phyloP scores from a whole-genome alignment of 2,329 filamentous ascomycete genomes.

The Ploettnerulaceae sp. region DNA sequence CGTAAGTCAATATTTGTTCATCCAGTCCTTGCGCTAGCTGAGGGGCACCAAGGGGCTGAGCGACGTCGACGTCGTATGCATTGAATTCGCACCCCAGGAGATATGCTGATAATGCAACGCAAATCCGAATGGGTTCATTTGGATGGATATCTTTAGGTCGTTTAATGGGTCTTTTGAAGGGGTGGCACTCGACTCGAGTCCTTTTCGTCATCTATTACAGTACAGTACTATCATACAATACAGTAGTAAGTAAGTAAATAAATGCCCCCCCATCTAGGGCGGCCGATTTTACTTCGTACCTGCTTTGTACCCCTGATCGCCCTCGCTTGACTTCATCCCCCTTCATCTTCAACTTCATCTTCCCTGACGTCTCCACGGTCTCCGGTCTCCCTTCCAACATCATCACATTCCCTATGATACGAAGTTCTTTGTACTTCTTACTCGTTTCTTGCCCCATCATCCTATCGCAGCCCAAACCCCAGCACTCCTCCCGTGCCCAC shows the following conservation, averaged over 20 bases:
- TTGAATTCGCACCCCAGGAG: too few species aligned
- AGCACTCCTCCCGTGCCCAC: constrained; percentile 7
- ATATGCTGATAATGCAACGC: too few species aligned
- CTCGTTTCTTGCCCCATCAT: constrained; percentile 1
- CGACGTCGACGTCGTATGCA: too few species aligned
- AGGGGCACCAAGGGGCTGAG: too few species aligned
- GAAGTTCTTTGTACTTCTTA: too few species aligned
- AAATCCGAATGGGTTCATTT: background rate
- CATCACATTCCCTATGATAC: constrained; percentile 4
- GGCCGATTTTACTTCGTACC: too few species aligned
- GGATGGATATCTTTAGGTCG: constrained; percentile 1
- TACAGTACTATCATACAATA: too few species aligned
- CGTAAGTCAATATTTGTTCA: constrained; percentile 1
- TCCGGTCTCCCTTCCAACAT: background rate
- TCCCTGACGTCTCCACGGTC: background rate
- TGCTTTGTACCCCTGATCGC: constrained; percentile 7
- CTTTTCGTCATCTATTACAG: too few species aligned
- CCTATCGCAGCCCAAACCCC: background rate
- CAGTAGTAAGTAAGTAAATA: too few species aligned
- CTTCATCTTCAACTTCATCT: background rate
- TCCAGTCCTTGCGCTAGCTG: constrained; percentile 1
- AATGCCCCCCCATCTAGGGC: too few species aligned
- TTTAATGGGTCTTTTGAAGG: background rate
- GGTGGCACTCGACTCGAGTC: too few species aligned
- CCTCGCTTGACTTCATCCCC: constrained; percentile 7